Evolutionary conservation across 2,329 filamentous ascomycete species (phyloP), one percentile per base, ranked within the genome.

Genomic region (Colletotrichum gloeosporioides): DNA sequence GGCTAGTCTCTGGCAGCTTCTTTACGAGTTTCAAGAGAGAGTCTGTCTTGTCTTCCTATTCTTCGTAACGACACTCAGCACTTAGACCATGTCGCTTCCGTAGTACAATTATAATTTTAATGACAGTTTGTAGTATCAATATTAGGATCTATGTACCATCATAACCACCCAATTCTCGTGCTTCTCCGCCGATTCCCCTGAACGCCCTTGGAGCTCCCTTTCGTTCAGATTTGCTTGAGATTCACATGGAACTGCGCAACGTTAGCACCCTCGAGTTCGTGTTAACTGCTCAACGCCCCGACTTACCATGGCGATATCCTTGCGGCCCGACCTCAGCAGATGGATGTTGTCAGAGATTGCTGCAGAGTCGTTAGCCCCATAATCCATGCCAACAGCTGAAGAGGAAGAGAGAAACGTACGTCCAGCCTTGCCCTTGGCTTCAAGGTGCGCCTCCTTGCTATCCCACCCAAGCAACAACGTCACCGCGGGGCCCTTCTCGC

Each of bases 381-480:
- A 2, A 4, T 8, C 10, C 9, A 25, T 8, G 4, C 15, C 13
- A 31, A 6, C 2, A 25, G 2, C 9, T 4, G 15, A 22, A 4
- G 67, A 22, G 6, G 32, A 49, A 31, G 32, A 22, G 53, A 16
- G n/a, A 18, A 57, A 78, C 78, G 77, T 62, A 79, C 79, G 76
- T 66, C 79, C 79, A 13, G 79, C 69, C 59, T 76, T 73, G n/a
- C 78, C 78, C 71, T 80, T 80, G 65, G 79, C 79, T 12, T 71
- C 80, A 36, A 84, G 55, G 78, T 87, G 85, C 25, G 82, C 85
- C 53, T 84, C 83, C 77, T 81, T 84, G 75, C 82, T 84, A 22
- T 87, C 84, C 85, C 85, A 87, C 7, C 85, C 85, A 49, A 86
- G 75, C 29, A 87, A 73, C 75, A 85, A 78, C 69, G 82, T 79